These are phyloP conservation scores for Aspergillus sclerotiicarbonarius DNA, from an alignment of 495 filamentous ascomycete species.

Conservation along the genomic window DNA sequence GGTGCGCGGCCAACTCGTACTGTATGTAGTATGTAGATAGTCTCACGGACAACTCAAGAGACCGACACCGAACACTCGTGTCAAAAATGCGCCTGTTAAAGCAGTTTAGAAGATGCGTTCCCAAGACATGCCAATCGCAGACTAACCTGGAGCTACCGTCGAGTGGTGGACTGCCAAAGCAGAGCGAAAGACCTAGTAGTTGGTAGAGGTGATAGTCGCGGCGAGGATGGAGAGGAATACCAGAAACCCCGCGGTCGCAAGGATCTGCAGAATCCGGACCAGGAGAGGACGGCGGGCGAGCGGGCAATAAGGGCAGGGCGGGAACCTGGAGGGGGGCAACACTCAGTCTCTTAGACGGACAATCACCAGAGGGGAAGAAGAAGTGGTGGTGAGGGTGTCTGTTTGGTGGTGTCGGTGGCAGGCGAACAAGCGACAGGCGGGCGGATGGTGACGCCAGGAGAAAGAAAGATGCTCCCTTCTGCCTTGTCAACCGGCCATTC, in stretches of 20 bases:
- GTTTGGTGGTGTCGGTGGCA: too few species aligned
- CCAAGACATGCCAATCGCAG: constrained; percentile 1
- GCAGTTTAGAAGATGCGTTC: not conserved
- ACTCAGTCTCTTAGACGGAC: too few species aligned
- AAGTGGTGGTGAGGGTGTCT: too few species aligned
- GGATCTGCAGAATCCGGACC: not conserved
- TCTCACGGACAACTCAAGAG: not conserved
- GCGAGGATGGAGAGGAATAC: constrained; percentile 1
- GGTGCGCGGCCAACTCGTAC: too few species aligned
- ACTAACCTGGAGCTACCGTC: constrained; percentile 13
- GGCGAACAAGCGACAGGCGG: too few species aligned
- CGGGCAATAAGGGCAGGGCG: not conserved
- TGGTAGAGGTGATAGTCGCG: not conserved
- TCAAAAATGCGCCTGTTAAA: not conserved
- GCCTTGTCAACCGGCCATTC: too few species aligned
- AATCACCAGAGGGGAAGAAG: too few species aligned
- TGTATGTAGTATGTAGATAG: too few species aligned
- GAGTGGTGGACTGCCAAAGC: not conserved
- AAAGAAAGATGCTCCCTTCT: too few species aligned
- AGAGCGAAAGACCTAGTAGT: not conserved
- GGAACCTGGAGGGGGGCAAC: too few species aligned
- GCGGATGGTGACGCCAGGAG: too few species aligned
- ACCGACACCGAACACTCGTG: not conserved
- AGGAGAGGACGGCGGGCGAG: not conserved
- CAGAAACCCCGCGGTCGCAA: constrained; percentile 14